These are phyloP conservation scores for Verticillium albo-atrum DNA, from an alignment of 2,329 filamentous ascomycete genomes.

Conservation along the genomic window DNA sequence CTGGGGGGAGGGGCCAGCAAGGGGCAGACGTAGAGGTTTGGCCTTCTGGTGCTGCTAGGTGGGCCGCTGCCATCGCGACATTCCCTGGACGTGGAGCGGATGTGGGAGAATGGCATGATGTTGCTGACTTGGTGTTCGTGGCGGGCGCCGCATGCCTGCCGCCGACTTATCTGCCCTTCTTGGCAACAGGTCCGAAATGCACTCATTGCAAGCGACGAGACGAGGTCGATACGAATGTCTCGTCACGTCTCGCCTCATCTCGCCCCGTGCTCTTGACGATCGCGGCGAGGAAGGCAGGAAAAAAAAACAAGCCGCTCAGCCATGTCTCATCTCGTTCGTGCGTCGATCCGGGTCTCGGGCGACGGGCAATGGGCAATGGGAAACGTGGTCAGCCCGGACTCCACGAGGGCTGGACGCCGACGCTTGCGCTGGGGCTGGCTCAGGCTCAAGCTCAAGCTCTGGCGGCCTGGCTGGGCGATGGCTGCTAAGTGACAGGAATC, in stretches of 20 bases:
- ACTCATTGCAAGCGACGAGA: background rate
- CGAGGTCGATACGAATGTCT: background rate
- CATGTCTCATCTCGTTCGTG: background rate
- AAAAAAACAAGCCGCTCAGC: background rate
- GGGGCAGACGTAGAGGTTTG: background rate
- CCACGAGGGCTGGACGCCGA: background rate
- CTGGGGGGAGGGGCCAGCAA: background rate
- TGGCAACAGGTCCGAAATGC: background rate
- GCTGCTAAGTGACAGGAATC: background rate
- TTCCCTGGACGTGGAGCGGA: slow-evolving; percentile 1
- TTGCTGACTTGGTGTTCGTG: background rate
- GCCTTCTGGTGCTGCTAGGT: background rate
- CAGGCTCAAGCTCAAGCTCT: background rate
- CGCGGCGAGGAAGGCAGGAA: background rate
- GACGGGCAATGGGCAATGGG: background rate
- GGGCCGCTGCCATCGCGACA: slow-evolving; percentile 1
- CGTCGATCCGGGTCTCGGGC: background rate
- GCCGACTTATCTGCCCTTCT: background rate
- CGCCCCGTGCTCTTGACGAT: no score
- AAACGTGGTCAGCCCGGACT: background rate
- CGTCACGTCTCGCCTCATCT: background rate
- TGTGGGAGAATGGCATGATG: slow-evolving; percentile 3
- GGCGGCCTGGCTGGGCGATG: background rate
- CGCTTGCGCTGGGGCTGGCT: background rate
- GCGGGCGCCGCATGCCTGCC: background rate